These are phyloP conservation scores for Verticillium nonalfalfae DNA, from an alignment of 2,329 filamentous ascomycete species.

Conservation along the genomic window DNA sequence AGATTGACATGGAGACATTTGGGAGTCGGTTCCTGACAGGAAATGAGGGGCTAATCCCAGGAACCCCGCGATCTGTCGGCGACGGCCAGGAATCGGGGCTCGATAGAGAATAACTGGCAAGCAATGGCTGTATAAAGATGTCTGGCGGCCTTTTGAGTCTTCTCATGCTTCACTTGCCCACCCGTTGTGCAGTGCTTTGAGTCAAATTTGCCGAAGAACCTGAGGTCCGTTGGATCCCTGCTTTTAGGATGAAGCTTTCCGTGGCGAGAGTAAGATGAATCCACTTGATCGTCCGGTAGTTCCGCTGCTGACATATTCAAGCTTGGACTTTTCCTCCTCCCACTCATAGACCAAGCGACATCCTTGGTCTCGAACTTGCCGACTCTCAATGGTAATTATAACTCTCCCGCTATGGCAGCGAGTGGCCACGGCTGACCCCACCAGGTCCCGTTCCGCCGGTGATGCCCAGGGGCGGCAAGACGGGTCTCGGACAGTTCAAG, in stretches of 20 bases:
- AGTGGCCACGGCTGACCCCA: background rate
- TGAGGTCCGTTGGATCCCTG: background rate
- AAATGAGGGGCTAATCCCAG: background rate
- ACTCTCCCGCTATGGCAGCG: background rate
- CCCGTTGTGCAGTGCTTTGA: background rate
- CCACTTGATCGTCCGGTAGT: background rate
- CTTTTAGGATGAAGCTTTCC: background rate
- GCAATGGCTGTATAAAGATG: background rate
- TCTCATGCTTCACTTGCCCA: background rate
- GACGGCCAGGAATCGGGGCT: background rate
- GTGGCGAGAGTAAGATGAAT: background rate
- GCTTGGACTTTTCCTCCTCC: background rate
- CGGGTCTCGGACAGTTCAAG: slow-evolving; percentile 4
- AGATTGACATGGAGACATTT: too few relatives aligned
- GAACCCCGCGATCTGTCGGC: background rate
- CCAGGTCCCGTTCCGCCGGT: background rate
- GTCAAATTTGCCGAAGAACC: background rate
- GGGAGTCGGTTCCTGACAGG: too few relatives aligned
- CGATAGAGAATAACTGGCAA: background rate
- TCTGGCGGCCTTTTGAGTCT: background rate
- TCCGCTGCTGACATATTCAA: background rate
- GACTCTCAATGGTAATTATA: background rate
- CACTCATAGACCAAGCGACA: background rate
- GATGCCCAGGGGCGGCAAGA: slow-evolving; percentile 3
- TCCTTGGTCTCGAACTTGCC: background rate